Evolutionary conservation across 2,329 filamentous ascomycete genomes (phyloP), one percentile per base, ranked within the genome.

Genomic region (Phyllachora maydis): DNA sequence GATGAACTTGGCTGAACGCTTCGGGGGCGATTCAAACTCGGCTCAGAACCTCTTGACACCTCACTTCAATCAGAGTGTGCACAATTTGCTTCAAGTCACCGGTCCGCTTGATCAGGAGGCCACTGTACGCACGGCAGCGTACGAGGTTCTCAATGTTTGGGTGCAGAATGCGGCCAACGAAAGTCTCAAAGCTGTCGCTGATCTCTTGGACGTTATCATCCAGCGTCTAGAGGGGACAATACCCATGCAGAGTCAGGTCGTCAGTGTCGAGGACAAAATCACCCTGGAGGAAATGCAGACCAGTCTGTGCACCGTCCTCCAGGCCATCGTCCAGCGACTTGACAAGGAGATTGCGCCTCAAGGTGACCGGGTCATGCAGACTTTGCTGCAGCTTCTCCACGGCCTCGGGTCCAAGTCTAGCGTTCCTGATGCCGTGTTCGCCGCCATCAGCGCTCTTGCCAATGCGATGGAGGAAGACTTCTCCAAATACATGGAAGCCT

Each of bases 241-340:
- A 25, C 71, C 74, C 16, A 70, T 98, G 52, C 82, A 92, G 48
- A 62, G 66, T 37, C 88, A 98, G 53, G 81, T 95, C 28, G 83
- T 95, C 36, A 93, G 83, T 42, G 78, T 93, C 14, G 88, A 98
- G 49, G 88, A 98, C 51, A 85, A 74, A 49, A 81, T 95, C 34
- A 90, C 78, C 4, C 63, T 98, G 4, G 83, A 95, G 45, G 88
- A 98, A 50, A 91, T 98, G 66, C 88, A 95, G 55, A 93, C 83
- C 24, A 93, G 83, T 47, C 61, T 98, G 40, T 75, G 73, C 46
- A 90, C 79, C 25, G 88, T 95, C 19, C 59, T 95, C 23, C 71
- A 93, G 51, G 73, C 81, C 23, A 92, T 95, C 42, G 73, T 95
- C 30, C 73, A 81, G 47, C 74, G 88, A 28, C 61, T 98, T 14